Base-by-base conservation (phyloP, 2,329 filamentous ascomycete genomes). In the Plenodomus lindquistii region DNA sequence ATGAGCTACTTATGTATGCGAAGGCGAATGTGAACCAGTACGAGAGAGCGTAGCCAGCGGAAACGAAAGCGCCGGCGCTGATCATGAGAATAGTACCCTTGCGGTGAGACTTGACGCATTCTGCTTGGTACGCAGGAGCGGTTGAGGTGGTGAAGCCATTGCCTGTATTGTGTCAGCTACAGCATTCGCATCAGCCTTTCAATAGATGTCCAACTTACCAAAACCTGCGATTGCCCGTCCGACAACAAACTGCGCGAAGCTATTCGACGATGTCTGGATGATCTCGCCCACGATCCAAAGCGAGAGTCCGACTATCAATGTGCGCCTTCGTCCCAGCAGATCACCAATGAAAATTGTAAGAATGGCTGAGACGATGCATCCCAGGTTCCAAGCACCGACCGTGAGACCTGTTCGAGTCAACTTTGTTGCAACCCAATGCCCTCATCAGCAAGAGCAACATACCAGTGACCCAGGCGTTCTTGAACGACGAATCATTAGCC, bases 341-440 rank as follows among this genome's bases (percentile, higher is more conserved):
- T 82, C 79, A 27, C 79, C 79, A 18, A 79, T 49, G 41, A 75
- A 66, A 42, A 83, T 78, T 3, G 78, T 76, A 2, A 78, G 56
- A 34, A 82, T 67, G 2, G 76, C 82, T 16, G 83, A 83, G 22
- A 84, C 71, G 59, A 85, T 83, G 60, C 82, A 85, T 10, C 82
- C 82, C 13, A 85, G 46, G 42, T 69, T 60, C 66, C 66, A 69
- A 17, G 59, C 55, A 29, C 64, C 66, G 4, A 68, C 60, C 1
- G 61, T 62, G 15, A 67, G 63, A 38, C 66, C 65, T 68, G n/a
- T 10, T 34, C 2, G 18, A 7, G 22, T 46, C 19, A 27, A 1
- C 34, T 10, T 19, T 9, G 24, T 17, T 2, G 21, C n/a, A 13
- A 20, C 9, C 9, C n/a, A 15, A 16, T 19, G 17, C 17, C 24